phyloP scores from a whole-genome alignment of 2,329 filamentous ascomycete genomes.

The Arthrobotrys musiformis region DNA sequence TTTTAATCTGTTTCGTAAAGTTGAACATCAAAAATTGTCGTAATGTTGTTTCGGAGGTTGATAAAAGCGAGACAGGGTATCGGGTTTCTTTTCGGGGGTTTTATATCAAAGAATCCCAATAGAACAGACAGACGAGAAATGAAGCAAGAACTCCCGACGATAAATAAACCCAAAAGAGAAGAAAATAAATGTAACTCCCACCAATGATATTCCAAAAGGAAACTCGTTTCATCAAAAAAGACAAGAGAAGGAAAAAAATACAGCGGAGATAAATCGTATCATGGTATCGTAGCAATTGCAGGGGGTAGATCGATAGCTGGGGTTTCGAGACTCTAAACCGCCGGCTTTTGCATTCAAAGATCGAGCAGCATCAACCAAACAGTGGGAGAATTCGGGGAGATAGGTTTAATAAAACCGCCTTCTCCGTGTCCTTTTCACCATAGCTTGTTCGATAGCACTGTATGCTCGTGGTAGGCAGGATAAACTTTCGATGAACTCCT shows the following conservation, averaged over 20 bases:
- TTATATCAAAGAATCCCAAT: not conserved
- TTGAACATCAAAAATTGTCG: too few species aligned
- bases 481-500: slow-evolving; percentile 54
- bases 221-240: too few species aligned
- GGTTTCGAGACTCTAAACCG: not conserved
- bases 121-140: too few species aligned
- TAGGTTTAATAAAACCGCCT: slow-evolving; percentile 35
- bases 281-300: slow-evolving; percentile 17
- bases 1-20: too few species aligned
- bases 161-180: too few species aligned
- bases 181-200: slow-evolving; percentile 1
- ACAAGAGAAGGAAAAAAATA: slow-evolving; percentile 20
- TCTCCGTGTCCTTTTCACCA: slow-evolving; percentile 39
- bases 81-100: not conserved
- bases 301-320: not conserved
- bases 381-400: not conserved
- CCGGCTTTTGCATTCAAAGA: not conserved
- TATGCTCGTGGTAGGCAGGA: slow-evolving; percentile 52
- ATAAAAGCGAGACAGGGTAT: not conserved
- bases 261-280: slow-evolving; percentile 13
- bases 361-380: not conserved
- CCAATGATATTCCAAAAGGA: slow-evolving; percentile 11
- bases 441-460: slow-evolving; percentile 54
- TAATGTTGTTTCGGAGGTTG: too few species aligned
- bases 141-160: not conserved